Percentiles rank a stretch among this genome's conserved stretches.
Evolutionary conservation across 306 rosid genomes (phyloP).

Genomic region (Myrica gale): DNA sequence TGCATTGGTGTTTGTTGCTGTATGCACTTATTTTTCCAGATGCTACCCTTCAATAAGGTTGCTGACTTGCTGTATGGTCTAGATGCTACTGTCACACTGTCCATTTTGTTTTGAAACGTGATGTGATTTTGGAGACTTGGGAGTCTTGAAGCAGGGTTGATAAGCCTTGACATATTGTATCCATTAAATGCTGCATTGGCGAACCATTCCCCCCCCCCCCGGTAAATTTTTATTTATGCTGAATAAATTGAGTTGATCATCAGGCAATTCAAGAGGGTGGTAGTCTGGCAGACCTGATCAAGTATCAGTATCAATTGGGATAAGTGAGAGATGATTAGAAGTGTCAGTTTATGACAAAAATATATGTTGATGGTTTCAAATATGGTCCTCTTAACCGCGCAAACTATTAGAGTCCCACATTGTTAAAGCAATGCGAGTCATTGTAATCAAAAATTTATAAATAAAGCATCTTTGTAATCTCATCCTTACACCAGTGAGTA

Average conservation of each 20-base stretch:
- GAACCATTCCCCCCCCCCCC: neutral
- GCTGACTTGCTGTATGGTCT: conserved; percentile 1
- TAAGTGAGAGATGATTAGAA: no score
- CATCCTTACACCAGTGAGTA: no score
- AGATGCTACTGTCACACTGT: neutral
- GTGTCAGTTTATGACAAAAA: no score
- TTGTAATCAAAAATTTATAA: no score
- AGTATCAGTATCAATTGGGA: neutral
- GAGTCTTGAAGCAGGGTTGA: neutral
- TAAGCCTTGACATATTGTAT: neutral
- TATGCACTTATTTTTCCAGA: no score
- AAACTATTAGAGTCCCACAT: no score
- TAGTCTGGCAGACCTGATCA: neutral
- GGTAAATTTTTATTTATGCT: neutral
- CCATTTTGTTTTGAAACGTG: neutral
- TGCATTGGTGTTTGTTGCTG: neutral
- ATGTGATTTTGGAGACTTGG: neutral
- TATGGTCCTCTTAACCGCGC: no score
- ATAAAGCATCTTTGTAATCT: no score
- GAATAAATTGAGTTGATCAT: neutral
- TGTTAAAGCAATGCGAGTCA: no score
- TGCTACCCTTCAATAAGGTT: neutral
- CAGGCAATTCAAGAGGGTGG: neutral
- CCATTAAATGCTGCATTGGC: conserved; percentile 2
- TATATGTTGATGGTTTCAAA: no score